Evolutionary conservation across 306 rosid genomes (phyloP), one percentile per base, ranked within the genome.

Genomic region (Styphnolobium japonicum): DNA sequence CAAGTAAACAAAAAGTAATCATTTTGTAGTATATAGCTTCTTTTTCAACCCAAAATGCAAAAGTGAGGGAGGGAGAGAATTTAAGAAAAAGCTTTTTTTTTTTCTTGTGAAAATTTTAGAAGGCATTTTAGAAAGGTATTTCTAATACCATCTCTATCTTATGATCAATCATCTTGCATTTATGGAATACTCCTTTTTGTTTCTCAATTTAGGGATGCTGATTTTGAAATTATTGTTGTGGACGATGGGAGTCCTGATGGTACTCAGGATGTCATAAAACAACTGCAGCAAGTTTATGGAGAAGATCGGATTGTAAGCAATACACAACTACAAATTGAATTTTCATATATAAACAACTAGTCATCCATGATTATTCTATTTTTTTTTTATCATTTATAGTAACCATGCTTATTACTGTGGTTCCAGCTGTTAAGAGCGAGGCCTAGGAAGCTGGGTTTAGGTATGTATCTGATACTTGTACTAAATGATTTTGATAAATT

Each of bases 181-280:
- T 75, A 16, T 19, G 22, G 11, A 64, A 27, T 71, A 34, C 43
- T 18, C 67, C 2, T 7, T 56, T 61, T 52, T 77, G 39, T 75
- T 80, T 48, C 58, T 48, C 69, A 64, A 66, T 53, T 60, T 60
- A 91, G 98, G 93, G 93, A 89, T 58, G 92, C 78, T 49, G 94
- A 95, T 81, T 91, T 95, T 78, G 99, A 95, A 88, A 85, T 95
- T 31, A 90, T 95, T 68, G 75, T 95, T 5, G 99, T 93, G 27
- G 99, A 93, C 48, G 99, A 95, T 78, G 99, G 99, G 79, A 93
- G 98, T 80, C 99, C 99, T 12, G 99, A 95, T 80, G 98, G 99
- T 70, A 95, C 99, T 77, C 98, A 95, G 73, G 93, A 91, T 81
- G 67, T 91, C 22, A 89, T 95, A 40, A 87, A 86, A 76, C 97